Evolutionary conservation across 2,329 filamentous ascomycete genomes (phyloP).

Genomic region (Phyllachora maydis): DNA sequence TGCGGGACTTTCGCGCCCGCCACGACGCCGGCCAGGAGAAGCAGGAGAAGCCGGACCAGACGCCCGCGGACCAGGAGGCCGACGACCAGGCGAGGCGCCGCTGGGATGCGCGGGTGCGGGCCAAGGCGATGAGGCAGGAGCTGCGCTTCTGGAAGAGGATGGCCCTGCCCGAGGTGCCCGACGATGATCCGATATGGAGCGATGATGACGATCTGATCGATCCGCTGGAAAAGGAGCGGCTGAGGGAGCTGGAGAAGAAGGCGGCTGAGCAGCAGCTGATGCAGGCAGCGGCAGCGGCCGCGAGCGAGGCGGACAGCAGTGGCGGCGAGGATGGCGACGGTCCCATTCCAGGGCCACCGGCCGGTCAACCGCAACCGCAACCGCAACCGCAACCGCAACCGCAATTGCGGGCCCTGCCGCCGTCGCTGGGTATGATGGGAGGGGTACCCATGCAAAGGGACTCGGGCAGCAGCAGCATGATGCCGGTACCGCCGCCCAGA

Average conservation of each 20-base stretch:
- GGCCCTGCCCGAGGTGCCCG: slow-evolving; percentile 38
- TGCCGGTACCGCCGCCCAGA: slow-evolving; percentile 16
- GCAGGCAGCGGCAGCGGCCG: slow-evolving; percentile 5
- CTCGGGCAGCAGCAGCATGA: slow-evolving; percentile 7
- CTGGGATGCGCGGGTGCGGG: slow-evolving; percentile 30
- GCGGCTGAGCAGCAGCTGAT: slow-evolving; percentile 15
- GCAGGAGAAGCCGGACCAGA: neutral
- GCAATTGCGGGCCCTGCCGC: too few species aligned
- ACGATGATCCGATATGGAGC: slow-evolving; percentile 40
- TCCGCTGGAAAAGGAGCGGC: slow-evolving; percentile 33
- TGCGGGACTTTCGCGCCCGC: slow-evolving; percentile 33
- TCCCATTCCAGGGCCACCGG: slow-evolving; percentile 5
- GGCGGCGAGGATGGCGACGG: slow-evolving; percentile 5
- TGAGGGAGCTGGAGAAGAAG: slow-evolving; percentile 26
- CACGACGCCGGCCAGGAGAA: slow-evolving; percentile 16
- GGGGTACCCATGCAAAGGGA: slow-evolving; percentile 21
- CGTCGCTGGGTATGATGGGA: slow-evolving; percentile 12
- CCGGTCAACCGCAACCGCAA: too few species aligned
- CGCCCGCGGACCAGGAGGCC: neutral
- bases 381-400: too few species aligned
- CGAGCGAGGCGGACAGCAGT: slow-evolving; percentile 2
- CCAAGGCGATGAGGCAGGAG: slow-evolving; percentile 32
- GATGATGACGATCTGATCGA: slow-evolving; percentile 46
- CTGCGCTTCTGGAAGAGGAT: slow-evolving; percentile 45
- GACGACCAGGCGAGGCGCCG: slow-evolving; percentile 13